Evolutionary conservation across 202 grass and related monocot species (phyloP), one percentile per base, ranked within the genome.

Genomic region (Panicum virgatum): DNA sequence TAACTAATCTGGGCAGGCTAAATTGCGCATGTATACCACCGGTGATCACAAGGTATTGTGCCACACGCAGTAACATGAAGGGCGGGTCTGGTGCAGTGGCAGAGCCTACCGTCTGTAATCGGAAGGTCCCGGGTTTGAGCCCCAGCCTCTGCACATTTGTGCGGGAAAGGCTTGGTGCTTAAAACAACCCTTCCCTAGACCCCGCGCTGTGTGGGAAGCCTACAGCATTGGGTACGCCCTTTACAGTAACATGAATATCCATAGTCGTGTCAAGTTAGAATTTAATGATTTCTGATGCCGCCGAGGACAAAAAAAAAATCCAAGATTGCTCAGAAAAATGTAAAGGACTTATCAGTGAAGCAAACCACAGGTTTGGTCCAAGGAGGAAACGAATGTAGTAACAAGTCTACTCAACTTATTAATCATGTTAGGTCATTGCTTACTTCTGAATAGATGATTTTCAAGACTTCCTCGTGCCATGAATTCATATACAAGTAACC

Each of bases 361-460:
- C 5, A 79, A 79, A 53, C 46, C 20, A n/a, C n/a, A n/a, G n/a
- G n/a, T n/a, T n/a, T n/a, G n/a, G n/a, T n/a, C n/a, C n/a, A n/a
- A n/a, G n/a, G n/a, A 6, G 34, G 5, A 27, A 56, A 29, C 1
- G 6, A 57, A 69, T 79, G 4, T 27, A 51, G 36, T 62, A 22
- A 72, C 52, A 73, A 72, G 60, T 47, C 7, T n/a, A 46, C 7
- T 10, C 45, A 67, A 16, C 15, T 69, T 43, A 64, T 12, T 20
- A 42, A 76, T 19, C 25, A 2, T 43, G 43, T 32, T 19, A 53
- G 27, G 42, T 78, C 30, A 85, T 82, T 83, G 61, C 89, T 68
- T 88, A 96, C 93, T 92, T 92, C 93, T 87, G 83, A 96, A 96
- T 80, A 96, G 76, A 85, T 96, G 93, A 63, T 96, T 96, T 96